Percentiles rank a stretch among this genome's conserved stretches.
Conservation (phyloP, 2,329 filamentous ascomycete species). For the Diaporthe citriasiana region DNA sequence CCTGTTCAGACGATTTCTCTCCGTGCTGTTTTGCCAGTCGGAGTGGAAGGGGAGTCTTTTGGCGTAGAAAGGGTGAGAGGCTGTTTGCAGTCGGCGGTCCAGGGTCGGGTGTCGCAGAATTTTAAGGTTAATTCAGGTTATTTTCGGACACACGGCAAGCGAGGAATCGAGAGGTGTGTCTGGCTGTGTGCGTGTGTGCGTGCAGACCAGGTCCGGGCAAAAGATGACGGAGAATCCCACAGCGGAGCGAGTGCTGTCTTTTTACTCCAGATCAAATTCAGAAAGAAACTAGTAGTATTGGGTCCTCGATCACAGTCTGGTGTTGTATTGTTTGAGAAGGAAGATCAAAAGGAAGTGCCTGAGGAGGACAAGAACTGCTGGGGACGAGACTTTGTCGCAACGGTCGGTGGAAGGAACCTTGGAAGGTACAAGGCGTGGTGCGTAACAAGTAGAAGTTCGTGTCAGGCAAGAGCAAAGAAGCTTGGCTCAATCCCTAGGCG, state of each 20-base stretch:
- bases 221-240: slow-evolving; percentile 6
- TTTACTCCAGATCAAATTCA: background rate
- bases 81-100: slow-evolving; percentile 24
- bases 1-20: slow-evolving; percentile 18
- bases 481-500: slow-evolving; percentile 33
- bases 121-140: slow-evolving; percentile 39
- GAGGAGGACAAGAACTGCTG: background rate
- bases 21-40: background rate
- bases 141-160: slow-evolving; percentile 36
- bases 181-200: slow-evolving; percentile 1
- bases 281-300: background rate
- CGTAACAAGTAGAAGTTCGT: background rate
- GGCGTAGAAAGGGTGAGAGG: background rate
- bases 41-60: background rate
- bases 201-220: background rate
- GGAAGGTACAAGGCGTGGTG: background rate
- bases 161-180: background rate
- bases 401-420: slow-evolving; percentile 21
- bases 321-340: background rate
- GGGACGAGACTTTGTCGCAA: slow-evolving; percentile 7
- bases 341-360: background rate
- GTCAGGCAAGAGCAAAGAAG: slow-evolving; percentile 28
- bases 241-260: background rate
- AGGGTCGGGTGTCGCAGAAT: slow-evolving; percentile 36
- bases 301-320: background rate